Conservation (phyloP, 306 rosid species). For the Lithocarpus polystachyus region DNA sequence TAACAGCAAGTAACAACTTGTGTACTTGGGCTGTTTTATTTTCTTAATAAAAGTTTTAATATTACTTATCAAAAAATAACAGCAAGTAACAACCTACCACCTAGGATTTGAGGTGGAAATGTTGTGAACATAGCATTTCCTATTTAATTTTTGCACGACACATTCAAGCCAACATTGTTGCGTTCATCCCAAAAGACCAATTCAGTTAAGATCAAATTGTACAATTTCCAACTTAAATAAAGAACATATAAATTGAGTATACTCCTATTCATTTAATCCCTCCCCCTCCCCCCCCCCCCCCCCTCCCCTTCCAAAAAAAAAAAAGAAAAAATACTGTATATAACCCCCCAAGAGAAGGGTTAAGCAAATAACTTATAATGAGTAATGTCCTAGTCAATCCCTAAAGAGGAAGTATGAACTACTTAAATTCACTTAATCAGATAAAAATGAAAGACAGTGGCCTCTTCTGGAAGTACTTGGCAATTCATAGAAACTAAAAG, state of each 20-base stretch:
- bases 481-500: background rate
- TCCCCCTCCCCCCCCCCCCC: no score
- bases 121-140: no score
- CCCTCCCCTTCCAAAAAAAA: no score
- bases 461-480: background rate
- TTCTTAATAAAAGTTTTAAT: no score
- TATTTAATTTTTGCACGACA: background rate
- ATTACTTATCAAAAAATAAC: no score
- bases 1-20: no score
- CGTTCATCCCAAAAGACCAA: background rate
- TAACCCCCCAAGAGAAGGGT: background rate
- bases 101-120: no score
- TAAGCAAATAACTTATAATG: background rate
- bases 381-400: background rate
- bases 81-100: no score
- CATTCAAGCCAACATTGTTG: background rate
- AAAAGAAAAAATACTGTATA: background rate
- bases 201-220: background rate
- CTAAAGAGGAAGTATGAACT: background rate
- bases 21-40: no score
- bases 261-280: background rate
- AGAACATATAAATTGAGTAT: background rate
- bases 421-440: no score
- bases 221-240: background rate
- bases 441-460: no score